A percentile compares a stretch with the other conserved stretches of the same genome.
phyloP scores from a whole-genome alignment of 768 basidiomycete species.

The Leccinum uliginosum region DNA sequence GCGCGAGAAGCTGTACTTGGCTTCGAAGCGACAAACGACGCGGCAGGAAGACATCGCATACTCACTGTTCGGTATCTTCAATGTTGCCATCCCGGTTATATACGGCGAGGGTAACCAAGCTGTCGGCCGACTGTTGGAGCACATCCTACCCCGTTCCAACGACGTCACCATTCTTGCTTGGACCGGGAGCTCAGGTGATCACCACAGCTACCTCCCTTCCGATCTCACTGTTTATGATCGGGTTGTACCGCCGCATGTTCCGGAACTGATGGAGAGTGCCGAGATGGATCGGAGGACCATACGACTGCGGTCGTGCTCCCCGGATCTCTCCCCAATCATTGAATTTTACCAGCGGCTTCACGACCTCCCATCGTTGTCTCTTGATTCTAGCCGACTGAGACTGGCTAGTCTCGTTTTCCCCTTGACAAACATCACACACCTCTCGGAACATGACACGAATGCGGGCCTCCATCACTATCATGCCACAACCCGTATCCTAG shows the following conservation, averaged over 20 bases:
- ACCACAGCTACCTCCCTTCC: background rate
- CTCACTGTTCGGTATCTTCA: background rate
- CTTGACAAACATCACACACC: background rate
- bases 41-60: background rate
- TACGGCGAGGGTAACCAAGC: background rate
- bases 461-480: background rate
- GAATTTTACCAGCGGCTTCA: background rate
- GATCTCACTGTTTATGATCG: background rate
- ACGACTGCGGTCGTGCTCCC: background rate
- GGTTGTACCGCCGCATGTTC: background rate
- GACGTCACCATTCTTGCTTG: background rate
- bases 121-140: background rate
- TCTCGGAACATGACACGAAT: background rate
- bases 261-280: background rate
- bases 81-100: background rate
- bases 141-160: background rate
- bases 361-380: background rate
- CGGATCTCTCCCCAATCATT: background rate
- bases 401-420: background rate
- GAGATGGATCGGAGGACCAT: background rate
- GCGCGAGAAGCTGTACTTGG: background rate
- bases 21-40: background rate
- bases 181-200: background rate
- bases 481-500: background rate
- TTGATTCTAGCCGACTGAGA: background rate